Evolutionary conservation across 305 asterid genomes (phyloP).

Genomic region (Nicotiana rustica): DNA sequence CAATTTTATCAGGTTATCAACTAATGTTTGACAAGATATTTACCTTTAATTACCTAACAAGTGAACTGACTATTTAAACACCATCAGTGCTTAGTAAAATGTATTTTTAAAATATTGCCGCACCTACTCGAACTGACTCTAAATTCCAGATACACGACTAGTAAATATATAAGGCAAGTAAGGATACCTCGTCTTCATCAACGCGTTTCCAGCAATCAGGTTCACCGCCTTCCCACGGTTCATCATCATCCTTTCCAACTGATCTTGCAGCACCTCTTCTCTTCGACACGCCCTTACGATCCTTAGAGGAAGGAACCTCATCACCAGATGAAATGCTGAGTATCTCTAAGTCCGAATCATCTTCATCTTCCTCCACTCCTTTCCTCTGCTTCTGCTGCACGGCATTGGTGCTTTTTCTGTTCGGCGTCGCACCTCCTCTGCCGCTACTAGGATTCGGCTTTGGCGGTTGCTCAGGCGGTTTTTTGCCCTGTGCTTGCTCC

Average conservation of each 20-base stretch:
- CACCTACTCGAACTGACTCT: too few relatives aligned
- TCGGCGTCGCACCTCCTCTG: slow-evolving; percentile 32
- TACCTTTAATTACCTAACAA: too few relatives aligned
- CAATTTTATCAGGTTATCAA: too few relatives aligned
- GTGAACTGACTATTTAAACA: too few relatives aligned
- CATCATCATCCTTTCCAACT: slow-evolving; percentile 66
- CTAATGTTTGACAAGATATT: too few relatives aligned
- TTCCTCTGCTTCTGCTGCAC: slow-evolving; percentile 49
- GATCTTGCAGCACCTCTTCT: slow-evolving; percentile 49
- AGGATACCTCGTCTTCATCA: slow-evolving; percentile 83
- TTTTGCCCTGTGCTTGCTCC: slow-evolving; percentile 84
- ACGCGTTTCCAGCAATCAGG: slow-evolving; percentile 95
- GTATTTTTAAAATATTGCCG: too few relatives aligned
- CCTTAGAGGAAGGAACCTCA: slow-evolving; percentile 66
- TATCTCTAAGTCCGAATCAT: slow-evolving; percentile 97
- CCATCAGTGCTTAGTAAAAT: too few relatives aligned
- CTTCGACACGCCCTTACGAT: slow-evolving; percentile 48
- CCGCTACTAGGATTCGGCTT: slow-evolving; percentile 66
- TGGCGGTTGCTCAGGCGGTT: slow-evolving; percentile 59
- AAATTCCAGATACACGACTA: not conserved
- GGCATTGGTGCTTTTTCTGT: slow-evolving; percentile 11
- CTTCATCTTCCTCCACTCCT: slow-evolving; percentile 67
- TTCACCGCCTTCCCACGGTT: slow-evolving; percentile 89
- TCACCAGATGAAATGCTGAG: slow-evolving; percentile 97
- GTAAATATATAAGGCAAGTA: not conserved